These are phyloP conservation scores for Ascochyta pisi DNA, from an alignment of 2,329 filamentous ascomycete species.

Conservation along the genomic window DNA sequence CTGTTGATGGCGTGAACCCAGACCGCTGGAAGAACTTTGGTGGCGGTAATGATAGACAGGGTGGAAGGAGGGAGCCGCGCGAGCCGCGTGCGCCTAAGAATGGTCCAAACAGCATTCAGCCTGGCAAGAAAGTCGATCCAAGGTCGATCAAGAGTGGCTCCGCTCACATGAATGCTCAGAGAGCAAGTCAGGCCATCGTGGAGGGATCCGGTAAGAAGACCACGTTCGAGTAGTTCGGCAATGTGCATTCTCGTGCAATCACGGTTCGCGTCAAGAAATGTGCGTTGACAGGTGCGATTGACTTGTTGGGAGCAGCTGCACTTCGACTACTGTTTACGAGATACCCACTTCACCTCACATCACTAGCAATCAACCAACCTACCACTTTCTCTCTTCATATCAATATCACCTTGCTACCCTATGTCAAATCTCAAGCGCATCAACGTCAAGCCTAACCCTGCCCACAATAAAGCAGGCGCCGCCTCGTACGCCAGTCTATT, in stretches of 20 bases:
- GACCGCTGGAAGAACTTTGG: constrained; percentile 38
- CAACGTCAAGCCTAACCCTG: constrained; percentile 31
- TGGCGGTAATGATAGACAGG: constrained; percentile 38
- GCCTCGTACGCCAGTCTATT: constrained; percentile 70
- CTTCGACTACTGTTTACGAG: constrained; percentile 10
- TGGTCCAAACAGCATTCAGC: constrained; percentile 13
- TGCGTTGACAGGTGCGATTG: constrained; percentile 2
- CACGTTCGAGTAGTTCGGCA: constrained; percentile 67
- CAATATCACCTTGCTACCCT: background rate
- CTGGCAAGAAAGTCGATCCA: constrained; percentile 51
- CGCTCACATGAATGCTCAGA: constrained; percentile 57
- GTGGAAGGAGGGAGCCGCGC: constrained; percentile 33
- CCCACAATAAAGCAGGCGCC: constrained; percentile 52
- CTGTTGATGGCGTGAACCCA: constrained; percentile 44
- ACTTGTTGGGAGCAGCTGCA: constrained; percentile 2
- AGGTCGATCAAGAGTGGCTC: constrained; percentile 54
- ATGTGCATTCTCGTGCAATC: background rate
- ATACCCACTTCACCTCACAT: constrained; percentile 10
- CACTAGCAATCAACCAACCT: constrained; percentile 10
- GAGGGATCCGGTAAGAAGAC: constrained; percentile 80
- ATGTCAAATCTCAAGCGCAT: constrained; percentile 33
- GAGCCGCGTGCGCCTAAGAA: constrained; percentile 31
- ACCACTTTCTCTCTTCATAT: background rate
- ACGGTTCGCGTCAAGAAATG: background rate
- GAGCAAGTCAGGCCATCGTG: constrained; percentile 80